Conservation (phyloP, 495 filamentous ascomycete genomes). For the Neurospora hispaniola region DNA sequence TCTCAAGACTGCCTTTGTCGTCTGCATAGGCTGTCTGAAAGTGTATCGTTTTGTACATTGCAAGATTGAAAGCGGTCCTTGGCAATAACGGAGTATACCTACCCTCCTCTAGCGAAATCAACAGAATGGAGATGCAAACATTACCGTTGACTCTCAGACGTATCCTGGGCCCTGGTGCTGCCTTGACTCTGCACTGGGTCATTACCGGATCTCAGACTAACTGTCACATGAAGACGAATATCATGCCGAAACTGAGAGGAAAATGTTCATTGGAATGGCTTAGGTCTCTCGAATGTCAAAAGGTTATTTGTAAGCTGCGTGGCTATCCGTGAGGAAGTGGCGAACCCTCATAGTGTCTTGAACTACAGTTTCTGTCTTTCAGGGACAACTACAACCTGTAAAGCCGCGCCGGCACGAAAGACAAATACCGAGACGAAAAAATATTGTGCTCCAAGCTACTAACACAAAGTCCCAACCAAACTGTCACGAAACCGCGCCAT, state of each 20-base stretch:
- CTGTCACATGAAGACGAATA: neutral
- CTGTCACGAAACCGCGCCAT: neutral
- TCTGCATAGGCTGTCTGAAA: neutral
- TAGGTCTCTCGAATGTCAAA: neutral
- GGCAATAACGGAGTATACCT: neutral
- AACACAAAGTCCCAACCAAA: neutral
- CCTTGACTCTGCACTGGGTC: neutral
- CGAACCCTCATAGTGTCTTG: neutral
- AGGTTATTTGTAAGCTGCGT: neutral
- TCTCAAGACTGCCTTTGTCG: neutral
- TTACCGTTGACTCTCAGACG: neutral
- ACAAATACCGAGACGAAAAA: neutral
- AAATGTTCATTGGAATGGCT: neutral
- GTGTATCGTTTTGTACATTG: neutral
- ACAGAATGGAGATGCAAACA: neutral
- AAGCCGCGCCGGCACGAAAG: neutral
- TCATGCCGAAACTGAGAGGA: neutral
- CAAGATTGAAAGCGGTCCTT: neutral
- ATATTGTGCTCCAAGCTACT: neutral
- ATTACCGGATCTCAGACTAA: neutral
- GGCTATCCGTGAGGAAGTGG: neutral
- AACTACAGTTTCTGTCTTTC: neutral
- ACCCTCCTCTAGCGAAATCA: neutral
- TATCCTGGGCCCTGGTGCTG: neutral
- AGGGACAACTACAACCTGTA: neutral